Conservation (phyloP, 2,329 filamentous ascomycete species). For the Beauveria australis region DNA sequence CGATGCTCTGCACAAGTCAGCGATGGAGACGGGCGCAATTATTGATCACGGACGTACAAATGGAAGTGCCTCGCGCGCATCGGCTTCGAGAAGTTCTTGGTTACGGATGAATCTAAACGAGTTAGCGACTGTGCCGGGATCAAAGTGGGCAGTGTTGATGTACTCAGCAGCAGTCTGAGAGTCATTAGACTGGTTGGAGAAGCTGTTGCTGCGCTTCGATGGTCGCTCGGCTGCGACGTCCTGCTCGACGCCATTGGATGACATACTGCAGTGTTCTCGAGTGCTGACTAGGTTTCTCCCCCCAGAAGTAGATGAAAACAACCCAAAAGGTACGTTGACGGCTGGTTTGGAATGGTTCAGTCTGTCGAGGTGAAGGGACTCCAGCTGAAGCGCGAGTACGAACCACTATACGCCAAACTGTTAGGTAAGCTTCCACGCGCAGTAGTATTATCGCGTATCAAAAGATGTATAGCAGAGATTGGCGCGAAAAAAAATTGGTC, state of each 20-base stretch:
- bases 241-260: slow-evolving; percentile 10
- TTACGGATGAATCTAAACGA: slow-evolving; percentile 69
- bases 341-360: background rate
- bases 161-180: slow-evolving; percentile 70
- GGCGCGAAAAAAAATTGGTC: background rate
- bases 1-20: slow-evolving; percentile 64
- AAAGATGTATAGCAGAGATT: background rate
- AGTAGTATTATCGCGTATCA: background rate
- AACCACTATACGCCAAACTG: slow-evolving; percentile 3
- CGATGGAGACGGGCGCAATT: slow-evolving; percentile 1
- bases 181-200: slow-evolving; percentile 50
- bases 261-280: background rate
- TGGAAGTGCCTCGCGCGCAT: slow-evolving; percentile 88
- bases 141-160: slow-evolving; percentile 12
- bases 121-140: background rate
- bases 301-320: background rate
- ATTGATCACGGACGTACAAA: slow-evolving; percentile 52
- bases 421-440: slow-evolving; percentile 7
- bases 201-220: slow-evolving; percentile 44
- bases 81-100: slow-evolving; percentile 85
- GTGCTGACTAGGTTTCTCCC: too few species aligned
- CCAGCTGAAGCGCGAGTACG: background rate
- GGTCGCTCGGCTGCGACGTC: slow-evolving; percentile 14
- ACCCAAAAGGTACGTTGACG: background rate
- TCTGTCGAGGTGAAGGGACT: background rate